Percentiles rank a stretch among this genome's conserved stretches.
Evolutionary conservation across 495 filamentous ascomycete species (phyloP).

Genomic region (Talaromyces proteolyticus): DNA sequence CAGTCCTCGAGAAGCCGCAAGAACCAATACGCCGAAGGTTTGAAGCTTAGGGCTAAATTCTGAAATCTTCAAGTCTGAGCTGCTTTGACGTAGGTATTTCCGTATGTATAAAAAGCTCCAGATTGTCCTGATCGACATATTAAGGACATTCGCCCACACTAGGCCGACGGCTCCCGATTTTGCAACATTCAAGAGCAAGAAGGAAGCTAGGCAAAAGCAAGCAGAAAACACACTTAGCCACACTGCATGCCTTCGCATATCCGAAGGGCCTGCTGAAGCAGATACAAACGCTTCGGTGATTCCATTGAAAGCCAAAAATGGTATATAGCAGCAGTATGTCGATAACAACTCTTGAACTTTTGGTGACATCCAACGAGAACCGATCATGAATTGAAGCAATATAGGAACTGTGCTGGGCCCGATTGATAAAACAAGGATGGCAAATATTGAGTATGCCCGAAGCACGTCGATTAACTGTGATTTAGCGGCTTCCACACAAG

Average conservation of each 20-base stretch:
- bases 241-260: slow-evolving; percentile 67
- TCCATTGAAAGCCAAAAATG: slow-evolving; percentile 86
- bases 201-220: slow-evolving; percentile 66
- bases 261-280: slow-evolving; percentile 62
- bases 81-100: slow-evolving; percentile 46
- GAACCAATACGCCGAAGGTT: slow-evolving; percentile 26
- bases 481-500: slow-evolving; percentile 22
- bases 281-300: slow-evolving; percentile 89
- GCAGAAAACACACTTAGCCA: slow-evolving; percentile 79
- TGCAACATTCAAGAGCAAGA: slow-evolving; percentile 58
- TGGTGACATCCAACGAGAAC: slow-evolving; percentile 60
- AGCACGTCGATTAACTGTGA: slow-evolving; percentile 28
- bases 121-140: slow-evolving; percentile 74
- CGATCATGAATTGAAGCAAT: slow-evolving; percentile 66
- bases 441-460: slow-evolving; percentile 50
- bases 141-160: slow-evolving; percentile 78
- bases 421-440: slow-evolving; percentile 56
- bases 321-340: slow-evolving; percentile 86
- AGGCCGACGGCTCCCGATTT: slow-evolving; percentile 70
- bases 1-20: slow-evolving; percentile 24
- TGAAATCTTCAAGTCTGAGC: slow-evolving; percentile 20
- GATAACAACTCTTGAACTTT: slow-evolving; percentile 65
- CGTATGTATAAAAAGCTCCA: slow-evolving; percentile 74
- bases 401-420: slow-evolving; percentile 69
- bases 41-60: slow-evolving; percentile 20